Conservation (phyloP, 192 early-diverging fungal species). For the Cladochytrium replicatum region DNA sequence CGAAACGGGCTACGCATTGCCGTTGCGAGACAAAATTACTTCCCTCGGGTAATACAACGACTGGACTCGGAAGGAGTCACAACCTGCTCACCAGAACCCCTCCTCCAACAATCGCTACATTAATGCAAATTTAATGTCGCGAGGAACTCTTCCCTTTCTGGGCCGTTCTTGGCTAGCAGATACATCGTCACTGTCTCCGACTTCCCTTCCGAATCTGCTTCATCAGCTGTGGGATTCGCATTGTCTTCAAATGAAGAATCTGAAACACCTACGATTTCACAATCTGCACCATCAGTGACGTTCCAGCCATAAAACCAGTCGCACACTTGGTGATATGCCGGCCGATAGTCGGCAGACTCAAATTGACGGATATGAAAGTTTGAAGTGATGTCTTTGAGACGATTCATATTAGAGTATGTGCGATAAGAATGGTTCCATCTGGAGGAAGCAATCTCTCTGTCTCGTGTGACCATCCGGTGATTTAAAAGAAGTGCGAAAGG, state of each 20-base stretch:
- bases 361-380: slow-evolving; percentile 41
- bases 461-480: neutral
- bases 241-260: slow-evolving; percentile 88
- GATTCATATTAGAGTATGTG: neutral
- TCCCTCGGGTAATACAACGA: slow-evolving; percentile 40
- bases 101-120: slow-evolving; percentile 62
- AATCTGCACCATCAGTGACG: slow-evolving; percentile 47
- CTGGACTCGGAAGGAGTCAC: slow-evolving; percentile 64
- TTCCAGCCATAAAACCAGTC: slow-evolving; percentile 59
- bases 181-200: slow-evolving; percentile 39
- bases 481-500: slow-evolving; percentile 30
- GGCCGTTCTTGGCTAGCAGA: slow-evolving; percentile 45
- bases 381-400: slow-evolving; percentile 21
- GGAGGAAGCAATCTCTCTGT: neutral
- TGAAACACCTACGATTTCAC: slow-evolving; percentile 85
- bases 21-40: slow-evolving; percentile 3
- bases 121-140: slow-evolving; percentile 48
- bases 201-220: neutral
- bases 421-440: neutral
- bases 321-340: slow-evolving; percentile 49
- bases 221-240: no score
- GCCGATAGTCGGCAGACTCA: slow-evolving; percentile 40
- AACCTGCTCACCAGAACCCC: slow-evolving; percentile 49
- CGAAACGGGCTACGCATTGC: neutral
- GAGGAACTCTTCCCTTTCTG: slow-evolving; percentile 57